phyloP scores from a whole-genome alignment of 768 basidiomycete genomes.

The Hemileccinum impolitum region DNA sequence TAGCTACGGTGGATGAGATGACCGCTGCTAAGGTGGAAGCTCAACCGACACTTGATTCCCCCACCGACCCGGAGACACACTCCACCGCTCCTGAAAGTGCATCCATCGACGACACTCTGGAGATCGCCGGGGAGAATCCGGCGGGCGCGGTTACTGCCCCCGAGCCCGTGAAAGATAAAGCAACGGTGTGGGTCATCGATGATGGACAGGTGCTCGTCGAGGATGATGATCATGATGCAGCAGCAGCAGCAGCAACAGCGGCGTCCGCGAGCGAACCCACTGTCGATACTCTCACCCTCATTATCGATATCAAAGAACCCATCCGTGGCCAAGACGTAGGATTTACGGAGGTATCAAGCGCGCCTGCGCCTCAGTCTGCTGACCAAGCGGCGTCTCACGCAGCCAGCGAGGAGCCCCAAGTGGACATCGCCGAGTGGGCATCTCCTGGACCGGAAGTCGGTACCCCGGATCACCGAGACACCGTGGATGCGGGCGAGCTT shows the following conservation, averaged over 20 bases:
- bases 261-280: slow-evolving; percentile 1
- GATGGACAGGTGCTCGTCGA: not conserved
- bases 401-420: too few relatives aligned
- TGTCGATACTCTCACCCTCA: not conserved
- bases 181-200: too few relatives aligned
- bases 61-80: not conserved
- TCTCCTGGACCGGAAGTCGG: too few relatives aligned
- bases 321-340: not conserved
- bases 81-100: not conserved
- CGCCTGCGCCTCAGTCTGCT: not conserved
- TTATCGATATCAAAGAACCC: not conserved
- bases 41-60: not conserved
- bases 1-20: slow-evolving; percentile 1
- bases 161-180: not conserved
- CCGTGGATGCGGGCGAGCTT: too few relatives aligned
- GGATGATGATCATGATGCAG: too few relatives aligned
- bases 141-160: not conserved
- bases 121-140: not conserved
- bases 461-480: too few relatives aligned
- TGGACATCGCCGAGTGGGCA: too few relatives aligned
- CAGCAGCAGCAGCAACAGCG: not conserved
- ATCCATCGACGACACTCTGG: not conserved
- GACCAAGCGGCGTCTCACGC: not conserved
- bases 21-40: not conserved
- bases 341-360: not conserved